phyloP scores from a whole-genome alignment of 2,329 filamentous ascomycete genomes.

The Trichoderma sp. region DNA sequence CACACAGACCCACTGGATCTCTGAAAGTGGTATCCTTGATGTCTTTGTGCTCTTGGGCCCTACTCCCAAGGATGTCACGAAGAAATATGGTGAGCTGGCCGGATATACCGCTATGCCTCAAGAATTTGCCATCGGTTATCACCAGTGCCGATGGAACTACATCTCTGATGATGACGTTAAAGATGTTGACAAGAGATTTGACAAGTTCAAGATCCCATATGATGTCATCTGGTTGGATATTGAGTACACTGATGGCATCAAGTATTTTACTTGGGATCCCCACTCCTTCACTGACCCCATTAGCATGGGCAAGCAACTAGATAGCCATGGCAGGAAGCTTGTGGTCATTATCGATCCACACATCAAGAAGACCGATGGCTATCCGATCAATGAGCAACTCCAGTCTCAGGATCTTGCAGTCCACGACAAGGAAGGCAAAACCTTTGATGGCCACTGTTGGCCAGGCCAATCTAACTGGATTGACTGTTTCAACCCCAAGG shows the following conservation, averaged over 20 bases:
- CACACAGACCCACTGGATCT: conserved; percentile 96
- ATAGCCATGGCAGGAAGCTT: conserved; percentile 82
- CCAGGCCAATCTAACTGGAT: conserved; percentile 96
- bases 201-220: conserved; percentile 93
- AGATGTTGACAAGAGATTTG: conserved; percentile 94
- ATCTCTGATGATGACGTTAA: conserved; percentile 95
- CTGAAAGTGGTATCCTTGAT: conserved; percentile 86
- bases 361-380: conserved; percentile 88
- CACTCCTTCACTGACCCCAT: conserved; percentile 85
- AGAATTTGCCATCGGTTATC: conserved; percentile 89
- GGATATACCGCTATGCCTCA: conserved; percentile 90
- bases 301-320: conserved; percentile 85
- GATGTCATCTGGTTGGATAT: conserved; percentile 99
- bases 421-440: conserved; percentile 84
- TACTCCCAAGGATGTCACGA: conserved; percentile 78
- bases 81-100: conserved; percentile 85
- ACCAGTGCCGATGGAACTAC: conserved; percentile 99
- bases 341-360: conserved; percentile 96
- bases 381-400: conserved; percentile 76
- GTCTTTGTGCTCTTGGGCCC: conserved; percentile 94
- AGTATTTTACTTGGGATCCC: conserved; percentile 97
- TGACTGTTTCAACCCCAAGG: conserved; percentile 92
- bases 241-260: conserved; percentile 94
- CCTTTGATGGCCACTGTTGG: conserved; percentile 99
- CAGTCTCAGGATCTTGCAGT: conserved; percentile 83